Evolutionary conservation across 306 rosid genomes (phyloP).

Genomic region (Elaeagnus macrophylla): DNA sequence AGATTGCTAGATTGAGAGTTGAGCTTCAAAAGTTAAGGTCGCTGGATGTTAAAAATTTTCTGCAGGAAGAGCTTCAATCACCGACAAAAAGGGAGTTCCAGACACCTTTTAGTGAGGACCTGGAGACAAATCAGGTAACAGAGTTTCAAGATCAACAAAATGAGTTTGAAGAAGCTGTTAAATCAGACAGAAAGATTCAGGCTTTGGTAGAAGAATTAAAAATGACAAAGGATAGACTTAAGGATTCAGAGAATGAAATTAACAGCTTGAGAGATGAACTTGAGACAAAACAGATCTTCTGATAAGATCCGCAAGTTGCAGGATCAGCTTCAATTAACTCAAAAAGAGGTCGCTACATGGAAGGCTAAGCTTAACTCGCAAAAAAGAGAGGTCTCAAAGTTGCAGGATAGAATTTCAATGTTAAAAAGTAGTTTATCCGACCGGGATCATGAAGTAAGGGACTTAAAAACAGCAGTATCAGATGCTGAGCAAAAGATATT

Average conservation of each 20-base stretch:
- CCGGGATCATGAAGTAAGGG: conserved; percentile 74
- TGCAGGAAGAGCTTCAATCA: conserved; percentile 18
- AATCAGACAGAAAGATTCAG: conserved; percentile 25
- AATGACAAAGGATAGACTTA: conserved; percentile 44
- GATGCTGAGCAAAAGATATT: conserved; percentile 94
- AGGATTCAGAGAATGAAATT: conserved; percentile 48
- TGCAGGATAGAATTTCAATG: conserved; percentile 64
- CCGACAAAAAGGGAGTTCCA: conserved; percentile 17
- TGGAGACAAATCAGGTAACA: conserved; percentile 14
- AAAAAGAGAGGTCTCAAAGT: conserved; percentile 66
- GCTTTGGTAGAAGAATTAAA: conserved; percentile 45
- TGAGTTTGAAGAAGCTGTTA: conserved; percentile 23
- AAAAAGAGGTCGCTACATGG: conserved; percentile 52
- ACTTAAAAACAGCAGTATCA: conserved; percentile 73
- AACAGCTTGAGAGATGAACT: conserved; percentile 42
- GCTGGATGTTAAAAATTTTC: conserved; percentile 13
- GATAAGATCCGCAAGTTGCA: conserved; percentile 45
- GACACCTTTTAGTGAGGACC: conserved; percentile 13
- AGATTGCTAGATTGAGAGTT: conserved; percentile 34
- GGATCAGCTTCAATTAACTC: conserved; percentile 54
- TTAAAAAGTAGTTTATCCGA: conserved; percentile 61
- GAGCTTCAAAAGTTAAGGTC: conserved; percentile 37
- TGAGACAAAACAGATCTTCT: conserved; percentile 40
- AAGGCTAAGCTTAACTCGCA: conserved; percentile 59
- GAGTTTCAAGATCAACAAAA: conserved; percentile 22